These are phyloP conservation scores for Podospora pseudoanserina DNA, from an alignment of 495 filamentous ascomycete genomes.

Conservation along the genomic window DNA sequence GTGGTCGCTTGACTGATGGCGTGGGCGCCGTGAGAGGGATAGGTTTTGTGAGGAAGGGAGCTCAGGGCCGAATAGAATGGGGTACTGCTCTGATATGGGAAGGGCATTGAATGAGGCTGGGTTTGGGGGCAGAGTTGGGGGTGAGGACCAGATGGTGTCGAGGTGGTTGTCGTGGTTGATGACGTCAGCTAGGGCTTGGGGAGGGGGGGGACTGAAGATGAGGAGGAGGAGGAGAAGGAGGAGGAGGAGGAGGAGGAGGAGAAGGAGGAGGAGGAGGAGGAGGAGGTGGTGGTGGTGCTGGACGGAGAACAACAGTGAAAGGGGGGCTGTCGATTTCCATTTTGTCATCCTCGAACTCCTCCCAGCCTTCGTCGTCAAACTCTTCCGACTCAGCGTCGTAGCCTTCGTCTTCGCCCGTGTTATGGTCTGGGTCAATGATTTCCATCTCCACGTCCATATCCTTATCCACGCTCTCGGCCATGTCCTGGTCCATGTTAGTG, in stretches of 20 bases:
- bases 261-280: no score
- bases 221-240: no score
- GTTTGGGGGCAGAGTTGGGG: background rate
- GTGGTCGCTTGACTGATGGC: background rate
- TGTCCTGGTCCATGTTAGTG: background rate
- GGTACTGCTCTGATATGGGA: background rate
- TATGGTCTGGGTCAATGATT: background rate
- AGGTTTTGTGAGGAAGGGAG: background rate
- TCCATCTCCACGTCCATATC: background rate
- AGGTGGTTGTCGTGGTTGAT: slow-evolving; percentile 1
- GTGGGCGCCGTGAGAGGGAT: background rate
- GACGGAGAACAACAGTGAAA: background rate
- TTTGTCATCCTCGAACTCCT: background rate
- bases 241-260: no score
- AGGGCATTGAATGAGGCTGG: background rate
- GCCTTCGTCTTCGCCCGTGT: background rate
- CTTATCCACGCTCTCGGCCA: background rate
- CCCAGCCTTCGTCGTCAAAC: background rate
- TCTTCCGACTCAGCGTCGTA: background rate
- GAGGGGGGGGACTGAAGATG: background rate
- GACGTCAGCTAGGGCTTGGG: background rate
- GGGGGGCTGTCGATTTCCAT: background rate
- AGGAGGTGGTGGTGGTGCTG: background rate
- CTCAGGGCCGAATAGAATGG: background rate
- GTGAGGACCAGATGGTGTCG: background rate